Evolutionary conservation across 2,329 filamentous ascomycete species (phyloP), one percentile per base, ranked within the genome.

Genomic region (Microascus cirrosus): DNA sequence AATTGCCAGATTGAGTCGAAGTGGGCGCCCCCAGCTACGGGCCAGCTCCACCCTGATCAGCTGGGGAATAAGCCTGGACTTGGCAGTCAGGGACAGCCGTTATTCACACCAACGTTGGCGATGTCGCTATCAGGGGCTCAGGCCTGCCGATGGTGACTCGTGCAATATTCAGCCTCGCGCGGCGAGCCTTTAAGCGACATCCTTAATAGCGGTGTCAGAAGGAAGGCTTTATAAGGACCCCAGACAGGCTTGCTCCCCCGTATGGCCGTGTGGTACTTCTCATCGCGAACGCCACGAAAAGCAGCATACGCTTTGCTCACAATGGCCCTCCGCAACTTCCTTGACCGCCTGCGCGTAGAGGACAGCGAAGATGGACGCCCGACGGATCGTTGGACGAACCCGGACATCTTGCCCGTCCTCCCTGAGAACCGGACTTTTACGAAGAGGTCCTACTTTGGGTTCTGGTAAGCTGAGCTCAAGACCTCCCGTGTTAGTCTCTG

Each of bases 371-470:
- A 12, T 24, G 52, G 52, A 11, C 52, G 52, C 18, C 20, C 24
- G 13, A 53, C 52, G 52, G 28, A 52, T 25, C 45, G 63, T 57
- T 65, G 63, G 64, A 60, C 61, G 24, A 65, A 65, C 57, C 53
- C 48, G 13, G 64, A 65, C 60, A 50, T 65, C 4, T 53, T 61
- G n/a, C 63, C 63, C 12, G 58, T 62, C n/a, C 59, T 61, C 1
- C 53, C 53, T 1, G 54, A 63, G 18, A 55, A 65, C 54, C 59
- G 57, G 8, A 63, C 55, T 2, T 65, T 62, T 53, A 61, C 59
- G 6, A 56, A 56, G 35, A 59, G 56, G 36, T 59, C 60, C 13
- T 65, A 61, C 56, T 59, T 62, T 20, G 60, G 57, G 36, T 57
- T 59, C 32, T 61, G 59, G 58, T 60, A 42, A n/a, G 28, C 20